A percentile compares a stretch with the other conserved stretches of the same genome.
These are phyloP conservation scores for Ramaria sp. DNA, from an alignment of 768 basidiomycete species.

Conservation along the genomic window DNA sequence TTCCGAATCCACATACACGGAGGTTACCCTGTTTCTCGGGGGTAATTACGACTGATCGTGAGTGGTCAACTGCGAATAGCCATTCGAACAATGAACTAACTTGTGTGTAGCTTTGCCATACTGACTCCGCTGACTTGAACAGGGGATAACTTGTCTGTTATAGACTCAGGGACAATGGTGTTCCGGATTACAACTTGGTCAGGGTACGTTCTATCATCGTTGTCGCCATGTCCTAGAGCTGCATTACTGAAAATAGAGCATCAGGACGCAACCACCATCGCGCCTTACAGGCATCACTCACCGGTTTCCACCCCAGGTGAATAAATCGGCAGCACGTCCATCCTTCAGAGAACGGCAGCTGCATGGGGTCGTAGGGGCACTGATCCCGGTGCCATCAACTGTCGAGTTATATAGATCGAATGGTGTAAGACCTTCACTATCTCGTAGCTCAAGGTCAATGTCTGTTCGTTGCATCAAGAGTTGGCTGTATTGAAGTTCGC, in stretches of 20 bases:
- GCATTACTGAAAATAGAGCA: constrained; percentile 49
- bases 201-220: constrained; percentile 65
- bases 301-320: constrained; percentile 85
- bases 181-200: constrained; percentile 56
- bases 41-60: constrained; percentile 49
- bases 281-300: constrained; percentile 14
- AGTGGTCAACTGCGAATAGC: not conserved
- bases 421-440: constrained; percentile 81
- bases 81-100: constrained; percentile 21
- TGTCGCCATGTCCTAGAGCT: constrained; percentile 75
- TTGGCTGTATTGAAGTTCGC: constrained; percentile 30
- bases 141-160: constrained; percentile 44
- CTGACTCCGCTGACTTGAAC: constrained; percentile 52
- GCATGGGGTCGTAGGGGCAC: too few species aligned
- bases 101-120: constrained; percentile 90
- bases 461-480: constrained; percentile 68
- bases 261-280: too few species aligned
- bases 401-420: constrained; percentile 93
- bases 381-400: constrained; percentile 59
- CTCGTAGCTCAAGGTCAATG: constrained; percentile 62
- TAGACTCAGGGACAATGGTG: constrained; percentile 13
- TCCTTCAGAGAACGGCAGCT: constrained; percentile 16
- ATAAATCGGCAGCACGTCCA: constrained; percentile 43
- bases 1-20: constrained; percentile 82
- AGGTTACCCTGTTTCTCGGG: constrained; percentile 64